Conservation (phyloP, 169 alveolate species). For the Cryptosporidium viatorum region DNA sequence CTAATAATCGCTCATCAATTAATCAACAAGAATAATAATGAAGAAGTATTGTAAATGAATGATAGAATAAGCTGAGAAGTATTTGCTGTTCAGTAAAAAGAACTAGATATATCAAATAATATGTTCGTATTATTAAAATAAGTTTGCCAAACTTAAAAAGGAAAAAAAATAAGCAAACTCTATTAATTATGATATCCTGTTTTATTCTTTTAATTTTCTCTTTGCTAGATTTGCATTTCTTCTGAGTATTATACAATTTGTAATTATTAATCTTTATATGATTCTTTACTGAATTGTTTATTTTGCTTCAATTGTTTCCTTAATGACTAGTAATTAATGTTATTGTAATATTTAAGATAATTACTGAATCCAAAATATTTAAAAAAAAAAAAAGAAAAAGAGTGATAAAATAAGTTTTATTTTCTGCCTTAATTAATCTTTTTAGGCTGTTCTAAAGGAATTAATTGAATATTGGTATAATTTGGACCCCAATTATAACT, state of each 20-base stretch:
- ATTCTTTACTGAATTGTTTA: background rate
- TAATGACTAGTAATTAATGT: no score
- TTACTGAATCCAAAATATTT: background rate
- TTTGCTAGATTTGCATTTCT: background rate
- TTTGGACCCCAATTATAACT: slow-evolving; percentile 75
- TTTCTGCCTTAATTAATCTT: background rate
- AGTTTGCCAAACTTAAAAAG: background rate
- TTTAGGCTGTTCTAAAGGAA: slow-evolving; percentile 61
- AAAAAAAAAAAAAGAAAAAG: background rate
- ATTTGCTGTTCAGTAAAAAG: slow-evolving; percentile 15
- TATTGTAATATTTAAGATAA: no score
- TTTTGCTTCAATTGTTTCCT: no score
- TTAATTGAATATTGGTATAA: slow-evolving; percentile 68
- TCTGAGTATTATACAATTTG: background rate
- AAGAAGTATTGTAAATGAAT: background rate
- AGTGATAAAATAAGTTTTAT: background rate
- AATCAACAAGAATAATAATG: background rate
- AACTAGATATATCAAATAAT: background rate
- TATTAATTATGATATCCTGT: slow-evolving; percentile 1
- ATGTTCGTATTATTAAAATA: background rate
- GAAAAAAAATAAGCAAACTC: background rate
- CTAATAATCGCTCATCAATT: slow-evolving; percentile 5
- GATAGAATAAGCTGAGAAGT: background rate
- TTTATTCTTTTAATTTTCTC: slow-evolving; percentile 30
- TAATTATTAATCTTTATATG: background rate